Base-by-base conservation (phyloP, 2,329 filamentous ascomycete species). In the Pestalotiopsis sp. region DNA sequence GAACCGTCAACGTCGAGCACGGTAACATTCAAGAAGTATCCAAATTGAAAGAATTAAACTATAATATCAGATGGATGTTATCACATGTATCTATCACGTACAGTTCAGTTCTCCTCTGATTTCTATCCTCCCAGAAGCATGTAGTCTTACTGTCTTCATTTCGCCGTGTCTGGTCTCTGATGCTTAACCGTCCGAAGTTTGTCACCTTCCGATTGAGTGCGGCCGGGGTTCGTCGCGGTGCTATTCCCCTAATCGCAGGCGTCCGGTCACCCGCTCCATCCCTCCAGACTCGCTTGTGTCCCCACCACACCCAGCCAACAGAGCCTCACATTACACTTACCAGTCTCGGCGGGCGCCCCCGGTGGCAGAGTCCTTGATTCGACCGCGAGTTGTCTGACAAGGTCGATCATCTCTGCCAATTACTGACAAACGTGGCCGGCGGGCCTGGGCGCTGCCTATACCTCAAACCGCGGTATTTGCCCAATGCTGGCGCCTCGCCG, bases 211-310 rank as follows among this genome's bases (percentile, higher is more conserved):
- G 27, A n/a, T 59, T 59, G 52, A 61, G 65, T 61, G 20, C 14
- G 20, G 23, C 52, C 56, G 45, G 41, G 25, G 65, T 52, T 41
- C 17, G 27, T 38, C 38, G 52, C 65, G 52, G 65, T 67, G 65
- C 65, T 41, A 31, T 61, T 59, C 65, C 65, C 27, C 56, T 67
- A 67, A 67, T 67, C 65, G 65, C 65, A 67, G 65, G 65, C 65
- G 65, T 11, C 56, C 52, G 31, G 17, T 20, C 45, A 52, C 45
- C 45, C 45, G 45, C 52, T 20, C 39, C n/a, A 57, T 27, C 52
- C 23, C 27, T 23, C 52, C 25, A 39, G 36, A 59, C 56, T 67
- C 65, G 65, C 65, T 59, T 38, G 61, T 31, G 45, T 9, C 45
- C 45, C 45, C 17, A 17, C 45, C 45, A 52, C 45, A n/a, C 45